Evolutionary conservation across 768 basidiomycete species (phyloP), one percentile per base, ranked within the genome.

Genomic region (Termitomyces sp.): DNA sequence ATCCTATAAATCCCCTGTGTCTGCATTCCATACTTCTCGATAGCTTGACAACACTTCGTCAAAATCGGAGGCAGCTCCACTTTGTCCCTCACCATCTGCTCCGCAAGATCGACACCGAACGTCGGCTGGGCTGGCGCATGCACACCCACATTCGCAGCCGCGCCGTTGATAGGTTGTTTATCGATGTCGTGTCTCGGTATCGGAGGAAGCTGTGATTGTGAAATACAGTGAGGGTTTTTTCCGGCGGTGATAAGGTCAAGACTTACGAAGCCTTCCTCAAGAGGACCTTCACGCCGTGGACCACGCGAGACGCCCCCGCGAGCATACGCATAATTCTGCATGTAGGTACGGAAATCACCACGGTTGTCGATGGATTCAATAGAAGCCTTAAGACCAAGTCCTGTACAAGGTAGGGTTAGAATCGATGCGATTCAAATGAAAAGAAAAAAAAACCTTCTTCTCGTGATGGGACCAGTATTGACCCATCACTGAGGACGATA

Each of bases 251-350:
- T 36, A 30, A 38, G 49, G 36, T 24, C 45, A 57, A n/a, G n/a
- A 81, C 94, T 70, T 69, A 98, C 96, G 75, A 93, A 97, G 41
- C 94, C 93, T 69, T 97, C 94, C 54, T 98, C 92, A 53, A 82
- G 77, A 3, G 94, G 93, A 3, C 92, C 95, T 63, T 97, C 92
- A 60, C 94, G 79, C 59, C 90, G 79, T 30, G 91, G 92, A n/a
- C 90, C 92, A 40, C 85, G 78, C 14, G 73, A 70, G 30, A 76
- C 74, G 40, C 79, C 76, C 11, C 88, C 90, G 59, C 90, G 89
- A 30, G 93, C 93, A 66, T 95, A 93, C 0, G 91, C 88, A 68
- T 96, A 99, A 68, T 97, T 94, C 68, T 97, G 93, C 95, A 99
- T 98, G 69, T 88, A 99, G 8, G 81, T 85, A 74, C 90, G 96